Conservation (phyloP, 2,329 filamentous ascomycete species). For the Proliferodiscus dingleyae region DNA sequence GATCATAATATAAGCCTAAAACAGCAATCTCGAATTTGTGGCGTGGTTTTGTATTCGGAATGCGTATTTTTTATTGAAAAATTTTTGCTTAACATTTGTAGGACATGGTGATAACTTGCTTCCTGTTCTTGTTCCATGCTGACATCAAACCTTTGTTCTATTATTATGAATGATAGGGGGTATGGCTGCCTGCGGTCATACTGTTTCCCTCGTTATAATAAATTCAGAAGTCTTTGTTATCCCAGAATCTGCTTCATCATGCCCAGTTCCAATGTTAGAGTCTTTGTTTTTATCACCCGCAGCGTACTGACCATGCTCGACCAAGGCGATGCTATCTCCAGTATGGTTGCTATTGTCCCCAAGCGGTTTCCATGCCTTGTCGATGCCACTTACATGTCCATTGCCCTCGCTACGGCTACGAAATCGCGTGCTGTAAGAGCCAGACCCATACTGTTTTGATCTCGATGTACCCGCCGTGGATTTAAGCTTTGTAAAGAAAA, state of each 20-base stretch:
- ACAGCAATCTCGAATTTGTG: background rate
- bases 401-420: background rate
- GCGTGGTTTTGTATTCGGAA: background rate
- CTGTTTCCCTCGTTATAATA: background rate
- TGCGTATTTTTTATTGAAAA: background rate
- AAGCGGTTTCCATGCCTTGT: background rate
- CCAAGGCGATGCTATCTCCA: background rate
- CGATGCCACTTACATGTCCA: background rate
- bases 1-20: background rate
- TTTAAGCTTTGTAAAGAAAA: background rate
- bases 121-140: background rate
- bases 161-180: background rate
- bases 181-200: background rate
- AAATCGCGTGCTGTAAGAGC: background rate
- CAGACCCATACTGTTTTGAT: background rate
- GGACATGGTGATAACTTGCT: background rate
- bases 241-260: background rate
- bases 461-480: background rate
- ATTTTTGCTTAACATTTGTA: background rate
- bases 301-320: background rate
- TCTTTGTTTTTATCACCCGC: background rate
- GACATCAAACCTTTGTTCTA: background rate
- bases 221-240: background rate
- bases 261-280: background rate
- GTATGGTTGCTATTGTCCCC: background rate